phyloP scores from a whole-genome alignment of 2,329 filamentous ascomycete genomes.

The Colletotrichum acutatum region DNA sequence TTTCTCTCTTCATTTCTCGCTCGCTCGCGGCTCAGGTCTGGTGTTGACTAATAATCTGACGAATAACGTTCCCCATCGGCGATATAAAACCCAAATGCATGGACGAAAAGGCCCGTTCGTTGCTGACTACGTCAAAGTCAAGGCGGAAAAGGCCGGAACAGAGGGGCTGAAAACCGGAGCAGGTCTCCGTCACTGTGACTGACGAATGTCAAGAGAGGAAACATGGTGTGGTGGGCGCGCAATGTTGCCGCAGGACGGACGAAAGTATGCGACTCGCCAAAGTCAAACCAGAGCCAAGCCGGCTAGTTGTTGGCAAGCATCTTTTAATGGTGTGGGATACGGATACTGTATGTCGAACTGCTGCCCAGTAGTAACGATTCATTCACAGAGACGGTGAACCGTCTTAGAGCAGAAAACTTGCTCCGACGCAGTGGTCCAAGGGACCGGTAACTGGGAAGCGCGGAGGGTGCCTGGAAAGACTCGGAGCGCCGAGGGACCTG shows the following conservation, averaged over 20 bases:
- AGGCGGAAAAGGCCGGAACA: slow-evolving; percentile 5
- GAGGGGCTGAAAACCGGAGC: slow-evolving; percentile 2
- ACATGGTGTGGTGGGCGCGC: neutral
- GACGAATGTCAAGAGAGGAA: neutral
- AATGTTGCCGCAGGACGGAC: neutral
- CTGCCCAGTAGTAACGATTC: neutral
- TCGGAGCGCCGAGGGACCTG: slow-evolving; percentile 14
- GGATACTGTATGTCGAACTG: neutral
- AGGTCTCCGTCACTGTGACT: slow-evolving; percentile 1
- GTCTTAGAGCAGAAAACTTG: neutral
- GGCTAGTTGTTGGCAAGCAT: neutral
- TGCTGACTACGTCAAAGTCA: slow-evolving; percentile 19
- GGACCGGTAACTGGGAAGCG: slow-evolving; percentile 25
- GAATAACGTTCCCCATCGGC: neutral
- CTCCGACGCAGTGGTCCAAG: slow-evolving; percentile 16
- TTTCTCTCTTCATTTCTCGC: neutral
- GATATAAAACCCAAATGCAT: neutral
- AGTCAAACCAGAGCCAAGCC: slow-evolving; percentile 8
- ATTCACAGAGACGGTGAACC: neutral
- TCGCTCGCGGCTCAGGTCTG: neutral
- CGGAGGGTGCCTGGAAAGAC: neutral
- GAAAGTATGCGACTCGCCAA: slow-evolving; percentile 7
- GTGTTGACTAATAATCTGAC: neutral
- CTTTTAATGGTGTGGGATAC: neutral
- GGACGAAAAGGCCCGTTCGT: slow-evolving; percentile 16